Base-by-base conservation (phyloP, 1,284 basidiomycete genomes). In the Sanguinoderma infundibulare region DNA sequence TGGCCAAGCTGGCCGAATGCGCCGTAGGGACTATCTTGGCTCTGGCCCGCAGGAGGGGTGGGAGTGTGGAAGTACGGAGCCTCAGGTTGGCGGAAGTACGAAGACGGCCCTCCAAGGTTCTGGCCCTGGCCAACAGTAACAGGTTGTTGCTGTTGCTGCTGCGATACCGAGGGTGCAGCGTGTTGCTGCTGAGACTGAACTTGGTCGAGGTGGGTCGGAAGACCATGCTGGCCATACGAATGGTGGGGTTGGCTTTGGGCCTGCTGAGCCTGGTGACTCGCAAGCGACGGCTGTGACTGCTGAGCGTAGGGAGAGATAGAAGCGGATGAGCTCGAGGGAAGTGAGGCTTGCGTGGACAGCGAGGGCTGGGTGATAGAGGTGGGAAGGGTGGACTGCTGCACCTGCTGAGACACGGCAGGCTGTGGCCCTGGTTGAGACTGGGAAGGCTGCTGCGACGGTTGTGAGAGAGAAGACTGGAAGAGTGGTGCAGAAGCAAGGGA, bases 41-140 rank as follows among this genome's bases (percentile, higher is more conserved):
- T 78, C 69, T 89, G 87, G 10, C 80, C 79, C 9, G 84, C 85
- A 57, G 90, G 90, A 28, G 90, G 90, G 3, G 90, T 91, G 7
- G 88, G 84, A 0, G 87, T 80, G 69, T 92, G 87, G 80, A 89
- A 91, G 73, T 91, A 92, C 4, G 87, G 87, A 8, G 79, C 73
- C 35, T 90, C 87, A 7, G 81, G 81, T 70, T 87, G 87, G 55
- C 90, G 82, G 79, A 89, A 90, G 69, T 90, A 91, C 0, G 79
- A 78, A 3, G 80, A 71, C 15, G 75, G 73, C 10, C 69, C 72
- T 22, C 66, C 67, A 26, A 72, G 52, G 65, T 66, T 81, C 42
- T 82, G 80, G 59, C 81, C 81, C 55, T 79, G 82, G 17, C 49
- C 49, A 35, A 51, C 49, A 20, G 49, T 20, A 46, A 75, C 73